Evolutionary conservation across 2,329 filamentous ascomycete genomes (phyloP), one percentile per base, ranked within the genome.

Genomic region (Pseudopyricularia javanii): DNA sequence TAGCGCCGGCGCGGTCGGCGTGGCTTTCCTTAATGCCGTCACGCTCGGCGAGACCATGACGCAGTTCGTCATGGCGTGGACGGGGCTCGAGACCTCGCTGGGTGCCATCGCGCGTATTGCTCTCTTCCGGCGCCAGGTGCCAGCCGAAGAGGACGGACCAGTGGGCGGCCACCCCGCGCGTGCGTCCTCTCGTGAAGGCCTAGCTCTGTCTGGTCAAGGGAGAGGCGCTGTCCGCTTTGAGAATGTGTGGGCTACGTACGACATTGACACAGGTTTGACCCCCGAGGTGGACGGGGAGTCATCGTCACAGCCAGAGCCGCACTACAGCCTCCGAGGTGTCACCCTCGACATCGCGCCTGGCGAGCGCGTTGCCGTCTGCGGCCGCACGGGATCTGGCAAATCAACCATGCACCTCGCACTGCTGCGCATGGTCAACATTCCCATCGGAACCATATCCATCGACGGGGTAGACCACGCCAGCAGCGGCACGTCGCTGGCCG

Each of bases 241-340:
- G n/a, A 50, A 45, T 12, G 52, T 58, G n/a, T 26, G 17, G 17
- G 54, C 34, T 5, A 45, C 49, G 17, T 52, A 54, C 51, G 11
- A 35, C 22, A 43, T 3, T n/a, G n/a, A 17, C n/a, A 9, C 28
- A 4, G 28, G 28, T 4, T 9, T 9, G 28, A 30, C 28, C 28
- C 28, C 8, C n/a, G n/a, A 43, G 37, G 28, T 9, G 28, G 28
- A 30, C 28, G 28, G 22, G n/a, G 11, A 20, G 15, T 43, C n/a
- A 6, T 30, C 45, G 30, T 12, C 7, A 4, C 28, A 26, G 7
- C n/a, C 22, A 9, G 47, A 28, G 54, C 78, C 93, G 0, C 85
- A 88, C 0, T 82, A 85, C 0, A 86, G 88, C 0, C 68, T 95
- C 0, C 69, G 73, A 3, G 72, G 83, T 47, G 73, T 93, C 32